Evolutionary conservation across 2,329 filamentous ascomycete genomes (phyloP).

Genomic region (Saccharata proteae): DNA sequence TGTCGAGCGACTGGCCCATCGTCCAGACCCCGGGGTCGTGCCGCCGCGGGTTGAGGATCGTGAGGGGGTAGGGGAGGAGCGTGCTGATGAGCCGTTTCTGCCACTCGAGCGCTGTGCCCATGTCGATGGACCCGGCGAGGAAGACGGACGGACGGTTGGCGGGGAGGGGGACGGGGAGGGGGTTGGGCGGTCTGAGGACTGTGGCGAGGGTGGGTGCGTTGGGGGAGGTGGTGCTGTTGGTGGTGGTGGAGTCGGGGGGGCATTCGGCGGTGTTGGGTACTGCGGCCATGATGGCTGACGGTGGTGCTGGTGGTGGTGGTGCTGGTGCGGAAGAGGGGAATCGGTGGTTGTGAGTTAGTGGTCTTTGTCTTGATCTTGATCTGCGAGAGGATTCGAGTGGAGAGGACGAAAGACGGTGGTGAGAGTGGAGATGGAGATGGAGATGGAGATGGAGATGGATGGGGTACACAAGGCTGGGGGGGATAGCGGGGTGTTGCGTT

Average conservation of each 20-base stretch:
- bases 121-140: slow-evolving; percentile 46
- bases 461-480: too few species aligned
- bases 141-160: slow-evolving; percentile 35
- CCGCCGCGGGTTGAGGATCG: slow-evolving; percentile 46
- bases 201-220: slow-evolving; percentile 10
- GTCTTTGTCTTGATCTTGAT: too few species aligned
- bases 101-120: slow-evolving; percentile 37
- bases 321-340: too few species aligned
- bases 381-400: too few species aligned
- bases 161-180: slow-evolving; percentile 11
- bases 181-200: slow-evolving; percentile 13
- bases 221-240: slow-evolving; percentile 4
- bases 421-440: too few species aligned
- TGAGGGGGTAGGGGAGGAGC: slow-evolving; percentile 34
- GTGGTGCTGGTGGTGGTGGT: background rate
- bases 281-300: slow-evolving; percentile 1
- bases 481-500: too few species aligned
- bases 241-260: slow-evolving; percentile 9
- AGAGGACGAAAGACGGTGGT: too few species aligned
- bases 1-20: too few species aligned
- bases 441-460: too few species aligned
- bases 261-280: slow-evolving; percentile 12
- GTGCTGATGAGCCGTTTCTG: slow-evolving; percentile 31
- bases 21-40: too few species aligned
- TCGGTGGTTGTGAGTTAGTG: too few species aligned